These are phyloP conservation scores for Coemansia sp. DNA, from an alignment of 192 early-diverging fungal genomes.

Conservation along the genomic window DNA sequence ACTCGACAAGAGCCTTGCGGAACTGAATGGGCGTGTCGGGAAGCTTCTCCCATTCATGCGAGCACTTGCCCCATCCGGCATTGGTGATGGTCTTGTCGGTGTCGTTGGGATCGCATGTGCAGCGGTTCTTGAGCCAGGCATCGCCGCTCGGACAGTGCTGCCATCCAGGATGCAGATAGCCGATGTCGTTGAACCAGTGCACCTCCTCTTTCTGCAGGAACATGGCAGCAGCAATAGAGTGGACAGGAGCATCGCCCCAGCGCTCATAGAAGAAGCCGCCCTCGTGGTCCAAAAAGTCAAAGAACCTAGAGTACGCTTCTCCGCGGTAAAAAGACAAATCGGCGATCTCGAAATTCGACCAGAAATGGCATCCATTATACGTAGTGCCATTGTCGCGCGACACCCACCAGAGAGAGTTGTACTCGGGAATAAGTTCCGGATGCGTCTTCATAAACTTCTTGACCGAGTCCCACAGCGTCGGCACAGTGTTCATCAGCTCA, in stretches of 20 bases:
- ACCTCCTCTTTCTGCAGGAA: conserved; percentile 60
- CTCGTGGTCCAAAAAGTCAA: conserved; percentile 63
- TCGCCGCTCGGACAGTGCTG: conserved; percentile 52
- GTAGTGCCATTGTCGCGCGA: conserved; percentile 25
- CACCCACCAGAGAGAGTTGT: conserved; percentile 57
- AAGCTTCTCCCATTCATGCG: conserved; percentile 38
- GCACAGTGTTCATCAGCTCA: conserved; percentile 56
- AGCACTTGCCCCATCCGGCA: conserved; percentile 51
- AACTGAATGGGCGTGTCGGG: conserved; percentile 32
- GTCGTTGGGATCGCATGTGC: conserved; percentile 46
- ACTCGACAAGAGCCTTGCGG: conserved; percentile 24
- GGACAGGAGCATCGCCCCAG: conserved; percentile 64
- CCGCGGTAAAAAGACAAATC: conserved; percentile 67
- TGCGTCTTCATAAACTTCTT: conserved; percentile 58
- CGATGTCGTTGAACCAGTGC: conserved; percentile 73
- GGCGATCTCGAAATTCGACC: conserved; percentile 85
- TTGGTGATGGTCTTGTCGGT: conserved; percentile 39
- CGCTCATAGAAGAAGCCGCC: conserved; percentile 88
- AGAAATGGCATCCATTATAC: conserved; percentile 68
- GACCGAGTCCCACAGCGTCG: conserved; percentile 59
- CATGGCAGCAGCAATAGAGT: conserved; percentile 64
- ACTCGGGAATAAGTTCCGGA: conserved; percentile 50
- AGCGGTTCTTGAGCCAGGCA: conserved; percentile 37
- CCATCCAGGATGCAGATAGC: conserved; percentile 64
- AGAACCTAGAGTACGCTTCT: conserved; percentile 61